A percentile compares a stretch with the other conserved stretches of the same genome.
Evolutionary conservation across 257 asterid species (phyloP).

Genomic region (Nicotiana noctiflora): DNA sequence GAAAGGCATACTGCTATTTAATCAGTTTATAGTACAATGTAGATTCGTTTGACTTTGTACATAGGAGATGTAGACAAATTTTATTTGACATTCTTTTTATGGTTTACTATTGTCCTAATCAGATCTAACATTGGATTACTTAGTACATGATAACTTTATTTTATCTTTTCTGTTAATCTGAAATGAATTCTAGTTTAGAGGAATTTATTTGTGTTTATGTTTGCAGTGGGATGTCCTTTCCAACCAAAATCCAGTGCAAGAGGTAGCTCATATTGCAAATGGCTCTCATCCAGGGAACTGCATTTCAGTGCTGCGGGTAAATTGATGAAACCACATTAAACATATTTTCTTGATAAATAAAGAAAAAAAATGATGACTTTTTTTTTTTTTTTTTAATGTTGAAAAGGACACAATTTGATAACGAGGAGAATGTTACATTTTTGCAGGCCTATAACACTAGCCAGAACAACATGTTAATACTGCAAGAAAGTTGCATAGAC

Average conservation of each 20-base stretch:
- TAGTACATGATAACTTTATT: not conserved
- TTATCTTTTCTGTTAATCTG: not conserved
- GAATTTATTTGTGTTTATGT: not conserved
- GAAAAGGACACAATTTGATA: not conserved
- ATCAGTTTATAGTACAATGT: not conserved
- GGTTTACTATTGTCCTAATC: not conserved
- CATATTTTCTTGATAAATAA: not conserved
- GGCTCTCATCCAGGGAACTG: constrained; percentile 96
- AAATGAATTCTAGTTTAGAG: not conserved
- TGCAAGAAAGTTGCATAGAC: constrained; percentile 93
- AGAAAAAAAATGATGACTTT: too few relatives aligned
- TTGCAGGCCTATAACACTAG: constrained; percentile 66
- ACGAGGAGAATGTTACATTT: not conserved
- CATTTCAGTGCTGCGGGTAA: constrained; percentile 82
- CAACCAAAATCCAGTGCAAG: constrained; percentile 83
- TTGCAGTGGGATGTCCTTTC: constrained; percentile 92
- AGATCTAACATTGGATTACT: not conserved
- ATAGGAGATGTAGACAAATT: not conserved
- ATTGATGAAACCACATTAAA: not conserved
- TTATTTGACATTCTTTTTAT: not conserved
- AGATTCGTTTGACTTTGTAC: not conserved
- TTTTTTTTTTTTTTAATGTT: too few relatives aligned
- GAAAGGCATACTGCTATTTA: too few relatives aligned
- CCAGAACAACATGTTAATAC: constrained; percentile 84
- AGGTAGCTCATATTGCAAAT: constrained; percentile 81